phyloP scores from a whole-genome alignment of 2,329 filamentous ascomycete genomes.

The Meredithiella fracta region DNA sequence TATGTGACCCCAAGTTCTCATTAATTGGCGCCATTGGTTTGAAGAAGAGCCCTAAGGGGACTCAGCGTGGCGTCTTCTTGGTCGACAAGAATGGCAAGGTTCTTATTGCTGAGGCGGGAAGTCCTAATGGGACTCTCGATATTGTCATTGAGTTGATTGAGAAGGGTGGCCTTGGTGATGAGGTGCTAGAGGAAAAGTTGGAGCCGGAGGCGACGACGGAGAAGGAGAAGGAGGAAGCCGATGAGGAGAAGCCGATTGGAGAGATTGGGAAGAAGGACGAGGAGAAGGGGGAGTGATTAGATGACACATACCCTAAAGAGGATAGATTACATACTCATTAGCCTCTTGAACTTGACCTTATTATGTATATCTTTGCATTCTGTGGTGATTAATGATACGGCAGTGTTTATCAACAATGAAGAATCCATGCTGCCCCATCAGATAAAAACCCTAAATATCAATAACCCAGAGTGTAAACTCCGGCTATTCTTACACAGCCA shows the following conservation, averaged over 20 bases:
- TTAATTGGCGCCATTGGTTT: constrained; percentile 79
- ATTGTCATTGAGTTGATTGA: constrained; percentile 57
- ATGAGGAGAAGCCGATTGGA: constrained; percentile 4
- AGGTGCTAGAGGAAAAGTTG: constrained; percentile 12
- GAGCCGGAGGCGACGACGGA: constrained; percentile 5
- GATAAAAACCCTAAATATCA: not conserved
- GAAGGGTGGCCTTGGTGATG: constrained; percentile 18
- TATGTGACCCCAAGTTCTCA: constrained; percentile 61
- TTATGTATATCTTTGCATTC: too few relatives aligned
- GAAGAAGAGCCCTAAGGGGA: constrained; percentile 68
- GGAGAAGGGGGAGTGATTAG: not conserved
- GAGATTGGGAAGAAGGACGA: constrained; percentile 4
- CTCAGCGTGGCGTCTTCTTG: constrained; percentile 73
- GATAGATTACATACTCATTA: not conserved
- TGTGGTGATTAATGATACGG: too few relatives aligned
- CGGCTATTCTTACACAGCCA: not conserved
- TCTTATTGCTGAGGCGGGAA: constrained; percentile 55
- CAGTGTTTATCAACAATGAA: too few relatives aligned
- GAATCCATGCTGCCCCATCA: too few relatives aligned
- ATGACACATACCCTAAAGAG: not conserved
- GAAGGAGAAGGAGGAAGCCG: constrained; percentile 1
- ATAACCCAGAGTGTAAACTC: not conserved
- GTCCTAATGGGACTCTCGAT: constrained; percentile 52
- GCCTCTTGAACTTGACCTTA: not conserved
- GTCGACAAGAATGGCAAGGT: constrained; percentile 71